phyloP scores from a whole-genome alignment of 1,139 yeast species.

The Meyerozyma guilliermondii region DNA sequence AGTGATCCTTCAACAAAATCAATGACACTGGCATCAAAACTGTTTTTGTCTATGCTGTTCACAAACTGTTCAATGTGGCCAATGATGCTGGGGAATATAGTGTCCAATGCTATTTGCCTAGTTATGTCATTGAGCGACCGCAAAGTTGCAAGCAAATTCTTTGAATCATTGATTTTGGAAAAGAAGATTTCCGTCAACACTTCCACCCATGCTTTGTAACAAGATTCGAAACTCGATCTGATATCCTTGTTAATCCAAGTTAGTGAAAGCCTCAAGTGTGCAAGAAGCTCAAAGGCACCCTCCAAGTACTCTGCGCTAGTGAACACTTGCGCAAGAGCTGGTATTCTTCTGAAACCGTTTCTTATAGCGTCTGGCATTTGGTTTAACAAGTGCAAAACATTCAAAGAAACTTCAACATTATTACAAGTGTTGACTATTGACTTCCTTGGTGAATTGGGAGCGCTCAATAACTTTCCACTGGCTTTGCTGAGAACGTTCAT shows the following conservation, averaged over 20 bases:
- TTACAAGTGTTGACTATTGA: conserved; percentile 6
- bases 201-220: conserved; percentile 20
- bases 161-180: conserved; percentile 15
- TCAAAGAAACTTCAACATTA: conserved; percentile 21
- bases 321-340: conserved; percentile 20
- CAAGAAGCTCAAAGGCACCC: conserved; percentile 35
- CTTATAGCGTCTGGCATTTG: conserved; percentile 28
- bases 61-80: conserved; percentile 34
- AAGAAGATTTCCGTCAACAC: conserved; percentile 29
- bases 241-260: conserved; percentile 20
- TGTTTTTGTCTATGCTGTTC: conserved; percentile 16
- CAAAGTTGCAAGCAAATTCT: conserved; percentile 18
- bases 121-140: conserved; percentile 19
- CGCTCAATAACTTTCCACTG: conserved; percentile 35
- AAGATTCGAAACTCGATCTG: conserved; percentile 14
- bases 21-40: conserved; percentile 32
- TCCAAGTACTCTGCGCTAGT: conserved; percentile 32
- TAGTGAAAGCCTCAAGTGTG: conserved; percentile 25
- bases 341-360: conserved; percentile 23
- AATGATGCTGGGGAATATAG: conserved; percentile 34
- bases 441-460: conserved; percentile 28
- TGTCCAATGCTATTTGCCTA: conserved; percentile 26
- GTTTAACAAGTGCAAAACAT: conserved; percentile 33
- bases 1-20: conserved; percentile 25
- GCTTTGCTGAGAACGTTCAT: conserved; percentile 26